Conservation (phyloP, 2,329 filamentous ascomycete genomes). For the Cyclaneusma minus region DNA sequence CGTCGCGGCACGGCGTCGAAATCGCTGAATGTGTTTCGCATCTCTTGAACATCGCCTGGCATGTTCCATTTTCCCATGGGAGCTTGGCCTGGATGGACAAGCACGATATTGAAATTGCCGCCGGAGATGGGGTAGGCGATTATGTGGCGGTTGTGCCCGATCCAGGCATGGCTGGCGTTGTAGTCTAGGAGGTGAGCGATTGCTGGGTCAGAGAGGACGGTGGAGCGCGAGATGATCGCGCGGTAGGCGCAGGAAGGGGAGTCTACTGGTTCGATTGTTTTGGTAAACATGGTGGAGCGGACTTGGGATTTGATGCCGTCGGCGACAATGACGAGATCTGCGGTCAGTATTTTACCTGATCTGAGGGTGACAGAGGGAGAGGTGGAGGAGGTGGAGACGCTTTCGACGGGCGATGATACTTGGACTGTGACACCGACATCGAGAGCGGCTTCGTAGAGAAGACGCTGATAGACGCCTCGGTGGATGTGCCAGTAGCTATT, state of each 20-base stretch:
- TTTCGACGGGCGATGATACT: too few species aligned
- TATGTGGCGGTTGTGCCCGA: not conserved
- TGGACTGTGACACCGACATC: conserved; percentile 1
- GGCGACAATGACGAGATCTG: conserved; percentile 4
- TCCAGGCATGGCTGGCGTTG: not conserved
- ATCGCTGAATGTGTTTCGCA: too few species aligned
- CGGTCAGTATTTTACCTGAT: conserved; percentile 3
- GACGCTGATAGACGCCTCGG: conserved; percentile 1
- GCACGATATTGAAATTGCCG: too few species aligned
- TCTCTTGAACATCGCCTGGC: too few species aligned
- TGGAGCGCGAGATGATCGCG: not conserved
- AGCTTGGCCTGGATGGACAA: too few species aligned
- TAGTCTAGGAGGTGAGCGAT: not conserved
- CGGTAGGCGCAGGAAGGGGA: not conserved
- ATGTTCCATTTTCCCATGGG: too few species aligned
- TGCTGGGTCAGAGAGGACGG: not conserved
- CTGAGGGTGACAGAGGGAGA: conserved; percentile 1
- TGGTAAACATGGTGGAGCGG: not conserved
- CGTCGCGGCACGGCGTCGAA: too few species aligned
- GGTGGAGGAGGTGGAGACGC: too few species aligned
- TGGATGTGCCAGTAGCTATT: conserved; percentile 1
- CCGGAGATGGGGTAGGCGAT: too few species aligned
- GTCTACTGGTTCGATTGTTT: not conserved
- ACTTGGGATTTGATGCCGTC: conserved; percentile 4
- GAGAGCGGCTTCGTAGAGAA: conserved; percentile 1